phyloP scores from a whole-genome alignment of 2,329 filamentous ascomycete genomes.

The Penicillium decumbens region DNA sequence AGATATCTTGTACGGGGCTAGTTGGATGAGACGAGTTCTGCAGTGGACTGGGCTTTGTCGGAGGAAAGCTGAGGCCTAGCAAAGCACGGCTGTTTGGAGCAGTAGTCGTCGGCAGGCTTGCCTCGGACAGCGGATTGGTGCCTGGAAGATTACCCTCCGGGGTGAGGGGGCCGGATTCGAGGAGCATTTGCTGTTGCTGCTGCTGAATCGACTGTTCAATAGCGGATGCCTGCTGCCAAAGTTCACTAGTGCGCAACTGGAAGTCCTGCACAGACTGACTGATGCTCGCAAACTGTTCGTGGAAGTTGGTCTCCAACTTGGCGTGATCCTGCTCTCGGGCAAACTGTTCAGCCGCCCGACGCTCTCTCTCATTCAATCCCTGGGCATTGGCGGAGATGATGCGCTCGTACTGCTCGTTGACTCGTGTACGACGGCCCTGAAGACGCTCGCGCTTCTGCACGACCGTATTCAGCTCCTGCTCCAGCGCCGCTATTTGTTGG shows the following conservation, averaged over 20 bases:
- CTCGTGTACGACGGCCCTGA: conserved; percentile 52
- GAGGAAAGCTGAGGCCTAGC: conserved; percentile 35
- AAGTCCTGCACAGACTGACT: conserved; percentile 43
- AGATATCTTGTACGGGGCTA: conserved; percentile 33
- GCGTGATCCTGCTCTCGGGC: conserved; percentile 45
- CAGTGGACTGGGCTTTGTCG: conserved; percentile 34
- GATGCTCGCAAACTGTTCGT: conserved; percentile 43
- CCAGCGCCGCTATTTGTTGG: conserved; percentile 49
- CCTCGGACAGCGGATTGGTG: conserved; percentile 42
- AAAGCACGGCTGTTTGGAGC: conserved; percentile 31
- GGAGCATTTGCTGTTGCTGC: conserved; percentile 43
- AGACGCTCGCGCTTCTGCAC: conserved; percentile 59
- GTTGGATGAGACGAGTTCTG: conserved; percentile 36
- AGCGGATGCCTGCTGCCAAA: conserved; percentile 42
- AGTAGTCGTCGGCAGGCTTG: conserved; percentile 20
- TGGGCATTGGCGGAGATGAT: conserved; percentile 56
- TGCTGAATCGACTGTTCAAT: conserved; percentile 45
- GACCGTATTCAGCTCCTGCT: conserved; percentile 50
- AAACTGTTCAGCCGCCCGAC: conserved; percentile 45
- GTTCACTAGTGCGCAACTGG: conserved; percentile 40
- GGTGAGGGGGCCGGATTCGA: conserved; percentile 47
- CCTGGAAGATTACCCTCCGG: conserved; percentile 58
- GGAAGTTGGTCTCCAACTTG: conserved; percentile 41
- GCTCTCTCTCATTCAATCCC: conserved; percentile 52
- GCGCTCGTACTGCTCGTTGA: conserved; percentile 59